A percentile compares a stretch with the other conserved stretches of the same genome.
phyloP scores from a whole-genome alignment of 2,329 filamentous ascomycete genomes.

The Daldinia sp. region DNA sequence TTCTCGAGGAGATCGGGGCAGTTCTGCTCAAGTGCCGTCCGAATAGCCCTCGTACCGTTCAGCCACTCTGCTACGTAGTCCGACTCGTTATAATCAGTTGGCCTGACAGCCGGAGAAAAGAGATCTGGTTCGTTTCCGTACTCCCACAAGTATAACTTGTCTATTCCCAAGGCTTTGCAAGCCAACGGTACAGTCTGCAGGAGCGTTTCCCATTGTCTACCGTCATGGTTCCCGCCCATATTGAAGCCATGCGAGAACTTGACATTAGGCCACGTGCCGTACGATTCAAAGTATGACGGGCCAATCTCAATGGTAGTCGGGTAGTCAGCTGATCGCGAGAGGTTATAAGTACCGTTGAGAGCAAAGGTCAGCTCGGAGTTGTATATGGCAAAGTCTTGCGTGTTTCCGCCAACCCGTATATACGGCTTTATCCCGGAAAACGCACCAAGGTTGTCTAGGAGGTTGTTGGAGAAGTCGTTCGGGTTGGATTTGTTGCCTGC shows the following conservation, averaged over 20 bases:
- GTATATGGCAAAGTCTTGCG: constrained; percentile 71
- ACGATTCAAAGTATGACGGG: constrained; percentile 69
- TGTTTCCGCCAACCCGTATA: constrained; percentile 72
- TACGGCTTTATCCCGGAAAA: constrained; percentile 65
- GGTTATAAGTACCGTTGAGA: constrained; percentile 61
- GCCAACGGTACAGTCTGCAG: constrained; percentile 63
- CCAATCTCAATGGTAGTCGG: constrained; percentile 68
- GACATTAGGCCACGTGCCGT: constrained; percentile 62
- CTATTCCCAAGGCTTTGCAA: constrained; percentile 62
- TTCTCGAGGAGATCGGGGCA: constrained; percentile 59
- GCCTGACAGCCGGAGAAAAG: constrained; percentile 63
- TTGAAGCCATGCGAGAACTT: constrained; percentile 71
- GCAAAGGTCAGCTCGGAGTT: constrained; percentile 59
- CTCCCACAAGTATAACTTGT: constrained; percentile 65
- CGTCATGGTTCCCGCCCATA: constrained; percentile 59
- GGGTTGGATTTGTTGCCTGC: constrained; percentile 55
- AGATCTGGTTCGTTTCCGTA: constrained; percentile 72
- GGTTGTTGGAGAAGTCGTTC: constrained; percentile 67
- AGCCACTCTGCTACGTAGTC: constrained; percentile 67
- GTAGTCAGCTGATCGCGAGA: constrained; percentile 62
- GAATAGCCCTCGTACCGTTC: constrained; percentile 61
- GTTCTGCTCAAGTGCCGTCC: constrained; percentile 52
- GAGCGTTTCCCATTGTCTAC: constrained; percentile 58
- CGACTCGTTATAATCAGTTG: constrained; percentile 60
- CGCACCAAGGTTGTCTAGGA: constrained; percentile 64